Evolutionary conservation across 805 yeast species (phyloP).

Genomic region (Wickerhamomyces xylosicus): DNA sequence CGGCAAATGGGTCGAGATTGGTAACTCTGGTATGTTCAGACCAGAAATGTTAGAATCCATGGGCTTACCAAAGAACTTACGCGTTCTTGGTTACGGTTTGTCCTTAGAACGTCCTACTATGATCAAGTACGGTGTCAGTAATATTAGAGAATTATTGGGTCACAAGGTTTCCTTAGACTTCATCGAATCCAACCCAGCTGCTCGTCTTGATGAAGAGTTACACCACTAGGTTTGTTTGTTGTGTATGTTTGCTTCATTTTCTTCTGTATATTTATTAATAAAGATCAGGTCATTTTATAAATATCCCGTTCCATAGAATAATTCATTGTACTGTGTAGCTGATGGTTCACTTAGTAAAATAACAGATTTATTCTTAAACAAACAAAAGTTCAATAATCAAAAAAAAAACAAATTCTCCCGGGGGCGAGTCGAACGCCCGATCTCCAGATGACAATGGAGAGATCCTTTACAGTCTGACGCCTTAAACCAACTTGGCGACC

Average conservation of each 20-base stretch:
- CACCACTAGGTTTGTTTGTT: not conserved
- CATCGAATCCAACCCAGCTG: slow-evolving; percentile 94
- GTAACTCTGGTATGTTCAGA: slow-evolving; percentile 99
- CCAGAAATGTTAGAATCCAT: slow-evolving; percentile 98
- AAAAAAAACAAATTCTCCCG: too few relatives aligned
- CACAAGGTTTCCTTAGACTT: slow-evolving; percentile 94
- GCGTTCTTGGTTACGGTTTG: slow-evolving; percentile 96
- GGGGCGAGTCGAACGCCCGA: too few relatives aligned
- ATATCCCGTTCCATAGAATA: not conserved
- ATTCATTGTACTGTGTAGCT: too few relatives aligned
- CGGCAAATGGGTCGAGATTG: slow-evolving; percentile 97
- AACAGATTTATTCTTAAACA: too few relatives aligned
- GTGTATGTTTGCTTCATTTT: not conserved
- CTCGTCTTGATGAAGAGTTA: slow-evolving; percentile 76
- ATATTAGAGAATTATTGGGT: slow-evolving; percentile 93
- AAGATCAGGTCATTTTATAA: not conserved
- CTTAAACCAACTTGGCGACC: too few relatives aligned
- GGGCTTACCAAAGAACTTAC: slow-evolving; percentile 92
- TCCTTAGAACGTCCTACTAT: slow-evolving; percentile 97
- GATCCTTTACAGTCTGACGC: too few relatives aligned
- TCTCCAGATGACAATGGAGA: too few relatives aligned
- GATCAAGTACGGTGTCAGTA: slow-evolving; percentile 94
- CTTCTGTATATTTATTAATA: not conserved
- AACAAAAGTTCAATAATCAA: too few relatives aligned
- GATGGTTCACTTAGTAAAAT: too few relatives aligned